Base-by-base conservation (phyloP, 2,329 filamentous ascomycete species). In the Alternaria infectoria region DNA sequence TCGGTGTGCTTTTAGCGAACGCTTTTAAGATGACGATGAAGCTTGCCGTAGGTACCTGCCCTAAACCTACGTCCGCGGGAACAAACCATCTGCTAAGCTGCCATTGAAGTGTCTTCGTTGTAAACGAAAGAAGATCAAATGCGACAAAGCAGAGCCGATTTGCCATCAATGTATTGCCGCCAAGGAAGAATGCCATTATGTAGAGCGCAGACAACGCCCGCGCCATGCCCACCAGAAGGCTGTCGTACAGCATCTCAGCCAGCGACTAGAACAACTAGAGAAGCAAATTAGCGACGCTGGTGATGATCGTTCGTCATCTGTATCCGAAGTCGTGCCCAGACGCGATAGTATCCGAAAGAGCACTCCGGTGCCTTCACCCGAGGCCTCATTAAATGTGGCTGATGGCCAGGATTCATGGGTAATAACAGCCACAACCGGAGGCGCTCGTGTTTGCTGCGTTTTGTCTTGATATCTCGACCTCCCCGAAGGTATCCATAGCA, bases 51-150 rank as follows among this genome's bases (percentile, higher is more conserved):
- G 43, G 57, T 59, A 40, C n/a, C 28, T 45, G 30, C 43, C n/a
- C 36, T 40, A 17, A 17, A 36, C 19, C 46, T 40, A 23, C 54
- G 46, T 36, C 23, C n/a, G 21, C 26, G 7, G 13, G 7, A n/a
- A 5, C 49, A 17, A 21, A n/a, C 17, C 12, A 30, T 26, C 25
- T 32, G 52, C 61, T 63, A 43, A 63, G 15, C 10, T 17, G 13
- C 9, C n/a, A 36, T 11, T 23, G 28, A 54, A 72, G 69, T 72
- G 69, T 43, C 46, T 70, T 28, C 57, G 70, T 43, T 72, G 70
- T 54, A 72, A 69, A 59, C 62, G 59, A 26, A 73, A 71, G 45
- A 71, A 76, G 71, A 70, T 75, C 32, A 77, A 76, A 64, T 77
- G 74, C 43, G 70, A 77, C 32, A 75, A 68, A 63, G 65, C 19